Evolutionary conservation across 2,329 filamentous ascomycete species (phyloP), one percentile per base, ranked within the genome.

Genomic region (Plectosphaerella sp.): DNA sequence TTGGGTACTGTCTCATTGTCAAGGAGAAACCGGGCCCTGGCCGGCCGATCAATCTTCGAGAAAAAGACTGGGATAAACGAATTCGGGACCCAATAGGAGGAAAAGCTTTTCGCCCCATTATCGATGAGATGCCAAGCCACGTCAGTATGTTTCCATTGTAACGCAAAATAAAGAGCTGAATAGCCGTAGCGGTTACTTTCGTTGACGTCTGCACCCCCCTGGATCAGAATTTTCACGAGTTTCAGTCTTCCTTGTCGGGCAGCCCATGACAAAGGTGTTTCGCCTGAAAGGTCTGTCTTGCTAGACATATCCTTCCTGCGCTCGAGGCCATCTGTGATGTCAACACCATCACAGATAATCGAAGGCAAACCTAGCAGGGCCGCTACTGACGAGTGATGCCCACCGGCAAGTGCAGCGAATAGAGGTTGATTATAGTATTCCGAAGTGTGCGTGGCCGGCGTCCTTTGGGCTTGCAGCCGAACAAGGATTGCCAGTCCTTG

Each of bases 391-490:
- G 65, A 57, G 47, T 12, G 8, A 12, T 33, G 28, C 2, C 28
- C 28, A 10, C 28, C 28, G 2, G 28, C 28, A 3, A 33, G 11
- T 33, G 28, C 28, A 5, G 28, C 28, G 8, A 72, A 65, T 1
- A 73, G 16, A 24, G 70, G 64, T 25, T 60, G 59, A 0, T 59
- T 57, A 53, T 71, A 73, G 8, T 62, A 61, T 46, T 68, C 64
- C 22, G 47, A 10, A 45, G 63, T 57, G 0, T 63, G 54, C 46
- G 67, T 50, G 35, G 53, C 61, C 0, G 49, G 54, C 4, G 53
- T 36, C 1, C 37, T 56, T 22, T 58, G 50, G 12, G 62, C 53
- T 46, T 55, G 51, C 11, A 62, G 59, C 53, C 57, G 58, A 57
- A 73, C 65, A 2, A 71, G 63, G 2, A 56, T 57, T 14, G 53